Percentiles rank a stretch among this genome's conserved stretches.
phyloP scores from a whole-genome alignment of 1,284 basidiomycete genomes.

The Apiotrichum montevideense region DNA sequence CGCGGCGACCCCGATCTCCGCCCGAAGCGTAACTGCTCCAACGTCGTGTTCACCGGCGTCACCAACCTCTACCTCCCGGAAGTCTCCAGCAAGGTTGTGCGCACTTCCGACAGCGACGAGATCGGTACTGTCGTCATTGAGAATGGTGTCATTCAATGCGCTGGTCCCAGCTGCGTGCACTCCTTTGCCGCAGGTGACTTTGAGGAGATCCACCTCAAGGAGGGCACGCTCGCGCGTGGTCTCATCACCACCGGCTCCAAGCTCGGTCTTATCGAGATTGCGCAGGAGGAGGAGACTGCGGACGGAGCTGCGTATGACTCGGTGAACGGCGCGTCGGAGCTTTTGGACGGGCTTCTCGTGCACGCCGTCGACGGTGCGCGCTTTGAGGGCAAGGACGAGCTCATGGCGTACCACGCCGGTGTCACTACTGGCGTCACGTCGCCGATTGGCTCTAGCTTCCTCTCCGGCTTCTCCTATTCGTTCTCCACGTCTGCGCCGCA shows the following conservation, averaged over 20 bases:
- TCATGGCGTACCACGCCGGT: constrained; percentile 52
- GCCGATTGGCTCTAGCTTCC: constrained; percentile 44
- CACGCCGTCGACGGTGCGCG: constrained; percentile 66
- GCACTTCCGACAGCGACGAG: constrained; percentile 1
- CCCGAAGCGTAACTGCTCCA: constrained; percentile 27
- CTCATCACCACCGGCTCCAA: constrained; percentile 45
- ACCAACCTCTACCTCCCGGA: constrained; percentile 24
- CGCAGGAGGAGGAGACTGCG: constrained; percentile 58
- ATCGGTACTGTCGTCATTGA: constrained; percentile 28
- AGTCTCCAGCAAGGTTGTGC: neutral
- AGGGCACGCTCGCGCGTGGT: constrained; percentile 47
- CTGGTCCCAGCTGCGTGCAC: constrained; percentile 25
- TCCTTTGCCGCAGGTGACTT: constrained; percentile 7
- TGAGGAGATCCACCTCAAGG: constrained; percentile 44
- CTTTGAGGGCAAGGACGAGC: constrained; percentile 62
- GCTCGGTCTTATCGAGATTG: constrained; percentile 48
- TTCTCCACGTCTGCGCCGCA: constrained; percentile 61
- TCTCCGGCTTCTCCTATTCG: constrained; percentile 60
- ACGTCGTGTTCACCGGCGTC: constrained; percentile 45
- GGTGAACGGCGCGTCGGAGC: constrained; percentile 46
- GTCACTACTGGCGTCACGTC: constrained; percentile 57
- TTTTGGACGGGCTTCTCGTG: constrained; percentile 56
- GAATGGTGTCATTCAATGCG: constrained; percentile 46
- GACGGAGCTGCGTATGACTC: constrained; percentile 52
- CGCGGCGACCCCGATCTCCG: constrained; percentile 44